phyloP scores from a whole-genome alignment of 2,329 filamentous ascomycete genomes.

The Colletotrichum cordylinicola region DNA sequence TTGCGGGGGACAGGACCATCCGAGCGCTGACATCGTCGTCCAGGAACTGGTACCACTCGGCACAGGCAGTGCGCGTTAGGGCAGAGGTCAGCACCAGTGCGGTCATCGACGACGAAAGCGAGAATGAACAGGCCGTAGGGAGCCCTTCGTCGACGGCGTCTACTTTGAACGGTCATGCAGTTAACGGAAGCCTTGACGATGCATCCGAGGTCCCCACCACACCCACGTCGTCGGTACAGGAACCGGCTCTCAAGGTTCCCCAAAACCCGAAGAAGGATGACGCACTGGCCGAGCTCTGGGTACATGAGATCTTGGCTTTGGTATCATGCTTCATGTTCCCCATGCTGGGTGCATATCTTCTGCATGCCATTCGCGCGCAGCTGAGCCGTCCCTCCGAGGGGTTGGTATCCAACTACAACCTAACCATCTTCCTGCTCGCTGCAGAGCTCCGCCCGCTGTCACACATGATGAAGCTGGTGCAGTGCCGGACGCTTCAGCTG shows the following conservation, averaged over 20 bases:
- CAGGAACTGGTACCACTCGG: slow-evolving; percentile 77
- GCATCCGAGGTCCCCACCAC: slow-evolving; percentile 37
- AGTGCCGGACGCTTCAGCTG: slow-evolving; percentile 79
- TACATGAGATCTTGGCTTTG: slow-evolving; percentile 78
- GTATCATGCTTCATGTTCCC: slow-evolving; percentile 81
- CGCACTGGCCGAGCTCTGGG: slow-evolving; percentile 69
- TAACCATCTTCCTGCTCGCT: slow-evolving; percentile 87
- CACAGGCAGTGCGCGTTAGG: slow-evolving; percentile 65
- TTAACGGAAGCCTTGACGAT: slow-evolving; percentile 23
- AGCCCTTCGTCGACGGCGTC: slow-evolving; percentile 11
- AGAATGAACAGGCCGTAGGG: slow-evolving; percentile 35
- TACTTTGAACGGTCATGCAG: not conserved
- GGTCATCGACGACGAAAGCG: slow-evolving; percentile 52
- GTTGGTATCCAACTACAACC: slow-evolving; percentile 89
- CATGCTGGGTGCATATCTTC: slow-evolving; percentile 78
- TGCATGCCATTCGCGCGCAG: slow-evolving; percentile 82
- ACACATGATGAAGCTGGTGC: slow-evolving; percentile 81
- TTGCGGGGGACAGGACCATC: not conserved
- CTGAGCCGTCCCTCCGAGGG: slow-evolving; percentile 85
- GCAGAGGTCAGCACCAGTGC: slow-evolving; percentile 49
- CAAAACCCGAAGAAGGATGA: slow-evolving; percentile 31
- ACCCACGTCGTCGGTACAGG: slow-evolving; percentile 32
- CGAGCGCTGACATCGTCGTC: slow-evolving; percentile 8
- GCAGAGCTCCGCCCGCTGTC: slow-evolving; percentile 85
- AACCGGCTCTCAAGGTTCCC: slow-evolving; percentile 24